phyloP scores from a whole-genome alignment of 2,329 filamentous ascomycete species.

The Ceratocystis variospora region DNA sequence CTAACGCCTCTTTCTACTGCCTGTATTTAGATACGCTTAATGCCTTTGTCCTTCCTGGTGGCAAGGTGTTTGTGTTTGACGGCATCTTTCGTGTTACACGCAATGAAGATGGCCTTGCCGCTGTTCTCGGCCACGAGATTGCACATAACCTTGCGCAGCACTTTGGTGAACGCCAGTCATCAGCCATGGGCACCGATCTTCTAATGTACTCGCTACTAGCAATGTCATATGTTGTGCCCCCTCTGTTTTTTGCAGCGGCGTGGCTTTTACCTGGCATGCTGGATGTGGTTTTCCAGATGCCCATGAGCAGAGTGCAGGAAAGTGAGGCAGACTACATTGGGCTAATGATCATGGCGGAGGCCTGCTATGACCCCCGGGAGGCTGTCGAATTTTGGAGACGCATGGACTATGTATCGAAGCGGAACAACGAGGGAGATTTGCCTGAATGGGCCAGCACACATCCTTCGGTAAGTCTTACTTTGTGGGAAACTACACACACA shows the following conservation, averaged over 20 bases:
- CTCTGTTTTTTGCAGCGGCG: slow-evolving; percentile 30
- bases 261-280: slow-evolving; percentile 38
- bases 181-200: slow-evolving; percentile 38
- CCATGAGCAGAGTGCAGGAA: slow-evolving; percentile 58
- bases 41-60: slow-evolving; percentile 64
- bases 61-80: slow-evolving; percentile 67
- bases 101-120: slow-evolving; percentile 55
- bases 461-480: slow-evolving; percentile 44
- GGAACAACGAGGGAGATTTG: slow-evolving; percentile 32
- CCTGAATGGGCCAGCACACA: slow-evolving; percentile 67
- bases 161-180: slow-evolving; percentile 47
- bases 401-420: slow-evolving; percentile 42
- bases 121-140: slow-evolving; percentile 68
- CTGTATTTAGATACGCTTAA: slow-evolving; percentile 40
- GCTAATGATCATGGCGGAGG: slow-evolving; percentile 68
- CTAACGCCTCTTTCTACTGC: not conserved
- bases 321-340: slow-evolving; percentile 70
- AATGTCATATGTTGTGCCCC: slow-evolving; percentile 33
- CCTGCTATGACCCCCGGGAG: slow-evolving; percentile 57
- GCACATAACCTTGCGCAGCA: slow-evolving; percentile 62
- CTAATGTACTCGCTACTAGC: slow-evolving; percentile 38
- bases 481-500: not conserved
- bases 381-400: slow-evolving; percentile 53
- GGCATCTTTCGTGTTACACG: slow-evolving; percentile 55
- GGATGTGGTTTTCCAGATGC: slow-evolving; percentile 50